Evolutionary conservation across 345 rosid genomes (phyloP).

Genomic region (Barbarea vulgaris): DNA sequence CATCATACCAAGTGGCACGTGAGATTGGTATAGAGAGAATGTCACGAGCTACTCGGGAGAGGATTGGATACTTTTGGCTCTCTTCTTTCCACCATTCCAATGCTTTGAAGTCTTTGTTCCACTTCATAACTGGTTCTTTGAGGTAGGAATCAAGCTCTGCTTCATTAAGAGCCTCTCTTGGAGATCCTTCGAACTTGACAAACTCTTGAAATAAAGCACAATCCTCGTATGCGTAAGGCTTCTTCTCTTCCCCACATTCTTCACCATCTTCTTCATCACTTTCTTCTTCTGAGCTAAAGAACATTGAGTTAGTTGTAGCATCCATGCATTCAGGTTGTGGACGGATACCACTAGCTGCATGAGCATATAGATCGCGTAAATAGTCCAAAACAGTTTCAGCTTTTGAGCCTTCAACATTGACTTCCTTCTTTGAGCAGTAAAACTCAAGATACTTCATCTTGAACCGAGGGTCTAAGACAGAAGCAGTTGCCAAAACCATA

Average conservation of each 20-base stretch:
- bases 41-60: conserved; percentile 77
- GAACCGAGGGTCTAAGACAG: conserved; percentile 81
- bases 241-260: background rate
- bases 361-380: conserved; percentile 60
- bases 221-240: conserved; percentile 38
- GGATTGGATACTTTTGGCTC: conserved; percentile 67
- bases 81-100: conserved; percentile 86
- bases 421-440: conserved; percentile 65
- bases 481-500: conserved; percentile 69
- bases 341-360: conserved; percentile 36
- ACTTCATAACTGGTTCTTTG: conserved; percentile 74
- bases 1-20: conserved; percentile 21
- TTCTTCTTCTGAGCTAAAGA: background rate
- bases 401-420: conserved; percentile 59
- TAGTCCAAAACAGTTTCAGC: conserved; percentile 67
- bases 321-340: conserved; percentile 39
- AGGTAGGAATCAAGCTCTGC: conserved; percentile 79
- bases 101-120: conserved; percentile 62
- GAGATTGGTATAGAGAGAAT: conserved; percentile 70
- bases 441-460: conserved; percentile 80
- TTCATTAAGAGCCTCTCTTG: conserved; percentile 48
- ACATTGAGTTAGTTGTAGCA: background rate
- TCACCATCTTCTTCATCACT: conserved; percentile 32
- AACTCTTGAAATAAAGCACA: conserved; percentile 62
- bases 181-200: conserved; percentile 64